phyloP scores from a whole-genome alignment of 176 grass and related monocot genomes.

The Oryza rufipogon region DNA sequence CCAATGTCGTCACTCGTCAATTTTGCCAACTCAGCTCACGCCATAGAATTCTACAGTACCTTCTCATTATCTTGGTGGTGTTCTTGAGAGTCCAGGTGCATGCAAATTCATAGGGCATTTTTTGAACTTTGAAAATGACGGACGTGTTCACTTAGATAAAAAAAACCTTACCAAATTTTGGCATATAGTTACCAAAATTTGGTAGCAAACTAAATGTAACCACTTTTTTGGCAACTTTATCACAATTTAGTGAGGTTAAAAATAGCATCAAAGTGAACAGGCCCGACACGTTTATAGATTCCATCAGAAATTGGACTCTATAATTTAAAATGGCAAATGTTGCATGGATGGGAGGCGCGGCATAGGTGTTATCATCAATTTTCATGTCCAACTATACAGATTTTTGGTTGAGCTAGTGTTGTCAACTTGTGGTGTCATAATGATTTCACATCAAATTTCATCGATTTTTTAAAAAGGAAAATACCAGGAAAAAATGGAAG shows the following conservation, averaged over 20 bases:
- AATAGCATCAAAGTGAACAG: too few relatives aligned
- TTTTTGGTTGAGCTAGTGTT: background rate
- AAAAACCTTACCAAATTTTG: too few relatives aligned
- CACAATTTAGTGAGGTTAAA: too few relatives aligned
- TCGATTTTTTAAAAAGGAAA: background rate
- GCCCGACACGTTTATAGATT: background rate
- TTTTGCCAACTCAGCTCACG: background rate
- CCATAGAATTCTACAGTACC: background rate
- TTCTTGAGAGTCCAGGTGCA: background rate
- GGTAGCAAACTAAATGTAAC: too few relatives aligned
- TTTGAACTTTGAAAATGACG: background rate
- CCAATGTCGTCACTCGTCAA: background rate
- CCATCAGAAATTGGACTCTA: background rate
- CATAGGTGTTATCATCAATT: background rate
- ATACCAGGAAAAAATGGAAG: background rate
- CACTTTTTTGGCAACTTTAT: too few relatives aligned
- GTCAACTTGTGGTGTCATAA: background rate
- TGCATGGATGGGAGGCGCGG: background rate
- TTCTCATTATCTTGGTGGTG: background rate
- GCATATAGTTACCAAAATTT: too few relatives aligned
- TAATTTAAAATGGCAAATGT: background rate
- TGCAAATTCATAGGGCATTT: background rate
- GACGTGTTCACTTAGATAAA: too few relatives aligned
- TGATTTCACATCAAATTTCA: background rate
- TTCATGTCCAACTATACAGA: background rate